These are phyloP conservation scores for Pseudocercospora ulei DNA, from an alignment of 2,329 filamentous ascomycete species.

Conservation along the genomic window DNA sequence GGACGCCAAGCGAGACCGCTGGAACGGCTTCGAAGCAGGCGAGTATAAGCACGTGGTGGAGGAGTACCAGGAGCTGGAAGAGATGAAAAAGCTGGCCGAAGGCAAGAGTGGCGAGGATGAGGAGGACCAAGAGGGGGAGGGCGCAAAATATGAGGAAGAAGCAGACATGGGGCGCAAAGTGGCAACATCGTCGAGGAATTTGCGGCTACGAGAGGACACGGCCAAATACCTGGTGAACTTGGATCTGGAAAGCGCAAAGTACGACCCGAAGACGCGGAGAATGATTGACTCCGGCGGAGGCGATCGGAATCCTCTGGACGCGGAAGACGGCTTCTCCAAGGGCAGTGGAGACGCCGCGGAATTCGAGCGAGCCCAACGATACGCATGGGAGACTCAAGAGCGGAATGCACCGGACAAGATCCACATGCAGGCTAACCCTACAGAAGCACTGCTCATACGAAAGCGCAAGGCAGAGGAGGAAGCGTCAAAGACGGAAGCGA, in stretches of 20 bases:
- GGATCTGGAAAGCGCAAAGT: conserved; percentile 91
- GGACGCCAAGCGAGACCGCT: conserved; percentile 95
- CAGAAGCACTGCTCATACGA: conserved; percentile 73
- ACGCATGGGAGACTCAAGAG: conserved; percentile 95
- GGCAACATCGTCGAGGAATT: conserved; percentile 77
- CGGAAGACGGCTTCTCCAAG: conserved; percentile 85
- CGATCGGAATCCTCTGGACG: conserved; percentile 71
- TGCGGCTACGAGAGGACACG: conserved; percentile 89
- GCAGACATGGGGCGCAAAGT: conserved; percentile 94
- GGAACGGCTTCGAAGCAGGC: conserved; percentile 91
- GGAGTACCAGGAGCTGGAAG: conserved; percentile 78
- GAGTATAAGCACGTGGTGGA: conserved; percentile 83
- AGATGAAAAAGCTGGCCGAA: conserved; percentile 47
- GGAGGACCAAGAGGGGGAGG: conserved; percentile 45
- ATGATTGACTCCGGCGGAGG: conserved; percentile 63
- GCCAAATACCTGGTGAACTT: conserved; percentile 93
- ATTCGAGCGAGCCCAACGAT: conserved; percentile 78
- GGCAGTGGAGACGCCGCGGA: conserved; percentile 84
- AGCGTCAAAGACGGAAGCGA: conserved; percentile 57
- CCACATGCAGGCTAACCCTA: conserved; percentile 93
- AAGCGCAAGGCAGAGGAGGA: conserved; percentile 70
- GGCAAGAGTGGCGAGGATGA: conserved; percentile 36
- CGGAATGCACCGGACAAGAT: conserved; percentile 64
- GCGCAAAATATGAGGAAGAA: conserved; percentile 74
- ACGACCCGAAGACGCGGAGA: conserved; percentile 89